phyloP scores from a whole-genome alignment of 805 yeast genomes.

The Pichia occidentalis region DNA sequence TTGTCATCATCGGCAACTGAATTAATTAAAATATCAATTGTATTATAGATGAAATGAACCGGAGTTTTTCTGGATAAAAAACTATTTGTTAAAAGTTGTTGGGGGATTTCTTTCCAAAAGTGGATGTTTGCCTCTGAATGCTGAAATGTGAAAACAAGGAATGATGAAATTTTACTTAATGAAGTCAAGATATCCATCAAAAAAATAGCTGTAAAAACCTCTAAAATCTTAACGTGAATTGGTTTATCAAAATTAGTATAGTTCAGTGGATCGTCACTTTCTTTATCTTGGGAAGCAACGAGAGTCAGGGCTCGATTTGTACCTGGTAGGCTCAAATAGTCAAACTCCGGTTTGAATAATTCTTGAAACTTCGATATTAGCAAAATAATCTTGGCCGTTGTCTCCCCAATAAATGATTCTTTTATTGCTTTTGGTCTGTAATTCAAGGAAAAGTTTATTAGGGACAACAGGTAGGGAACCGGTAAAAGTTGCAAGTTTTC shows the following conservation, averaged over 20 bases:
- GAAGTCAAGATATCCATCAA: conserved; percentile 53
- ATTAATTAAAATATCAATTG: conserved; percentile 46
- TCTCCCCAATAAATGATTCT: conserved; percentile 29
- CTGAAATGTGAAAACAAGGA: conserved; percentile 16
- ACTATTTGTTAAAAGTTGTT: conserved; percentile 29
- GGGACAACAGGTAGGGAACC: conserved; percentile 54
- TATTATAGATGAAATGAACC: conserved; percentile 43
- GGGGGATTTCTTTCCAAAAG: conserved; percentile 32
- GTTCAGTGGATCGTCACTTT: conserved; percentile 16
- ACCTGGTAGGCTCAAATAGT: conserved; percentile 19
- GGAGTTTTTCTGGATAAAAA: conserved; percentile 49
- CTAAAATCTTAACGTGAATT: conserved; percentile 41
- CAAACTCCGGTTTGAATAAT: conserved; percentile 26
- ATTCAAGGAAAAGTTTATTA: conserved; percentile 47
- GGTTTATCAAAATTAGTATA: conserved; percentile 27
- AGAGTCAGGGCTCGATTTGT: conserved; percentile 12
- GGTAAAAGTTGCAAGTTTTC: conserved; percentile 27
- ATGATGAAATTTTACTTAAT: conserved; percentile 27
- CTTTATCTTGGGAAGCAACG: conserved; percentile 7
- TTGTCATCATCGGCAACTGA: conserved; percentile 30
- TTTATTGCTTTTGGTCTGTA: conserved; percentile 61
- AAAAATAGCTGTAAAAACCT: conserved; percentile 43
- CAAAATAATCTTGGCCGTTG: conserved; percentile 24
- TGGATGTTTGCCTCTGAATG: conserved; percentile 16
- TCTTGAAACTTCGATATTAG: conserved; percentile 21